Percentiles rank a stretch among this genome's conserved stretches.
phyloP scores from a whole-genome alignment of 768 basidiomycete genomes.

The Tylopilus sp. region DNA sequence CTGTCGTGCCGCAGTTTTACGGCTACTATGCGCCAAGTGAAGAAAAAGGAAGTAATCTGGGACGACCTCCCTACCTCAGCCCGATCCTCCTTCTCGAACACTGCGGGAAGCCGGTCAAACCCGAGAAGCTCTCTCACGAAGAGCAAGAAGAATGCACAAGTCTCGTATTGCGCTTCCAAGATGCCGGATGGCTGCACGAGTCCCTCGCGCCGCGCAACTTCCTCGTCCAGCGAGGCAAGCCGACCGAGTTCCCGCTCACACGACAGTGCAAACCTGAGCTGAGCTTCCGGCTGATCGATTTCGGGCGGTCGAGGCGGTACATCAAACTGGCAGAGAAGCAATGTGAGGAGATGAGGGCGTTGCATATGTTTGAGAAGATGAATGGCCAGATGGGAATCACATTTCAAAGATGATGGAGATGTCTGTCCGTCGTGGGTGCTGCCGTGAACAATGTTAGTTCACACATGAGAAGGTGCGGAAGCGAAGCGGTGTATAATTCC shows the following conservation, averaged over 20 bases:
- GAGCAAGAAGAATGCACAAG: slow-evolving; percentile 40
- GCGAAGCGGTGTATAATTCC: too few species aligned
- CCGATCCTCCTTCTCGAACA: slow-evolving; percentile 48
- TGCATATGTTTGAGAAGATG: slow-evolving; percentile 6
- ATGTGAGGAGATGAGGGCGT: background rate
- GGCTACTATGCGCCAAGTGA: slow-evolving; percentile 48
- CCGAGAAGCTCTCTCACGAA: slow-evolving; percentile 31
- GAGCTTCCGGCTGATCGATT: slow-evolving; percentile 51
- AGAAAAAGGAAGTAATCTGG: background rate
- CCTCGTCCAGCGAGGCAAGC: slow-evolving; percentile 41
- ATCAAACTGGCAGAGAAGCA: background rate
- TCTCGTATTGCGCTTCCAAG: slow-evolving; percentile 41
- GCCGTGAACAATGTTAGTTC: too few species aligned
- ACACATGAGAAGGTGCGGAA: too few species aligned
- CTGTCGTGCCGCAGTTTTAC: slow-evolving; percentile 62
- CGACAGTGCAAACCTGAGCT: slow-evolving; percentile 4
- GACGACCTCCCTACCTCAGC: slow-evolving; percentile 21
- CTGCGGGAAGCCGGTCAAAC: slow-evolving; percentile 39
- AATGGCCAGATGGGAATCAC: background rate
- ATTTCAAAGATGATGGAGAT: too few species aligned
- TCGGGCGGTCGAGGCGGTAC: slow-evolving; percentile 37
- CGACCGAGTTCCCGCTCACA: slow-evolving; percentile 25
- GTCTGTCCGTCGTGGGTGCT: too few species aligned
- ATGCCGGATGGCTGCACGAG: slow-evolving; percentile 37
- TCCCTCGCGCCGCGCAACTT: slow-evolving; percentile 44